Evolutionary conservation across 2,329 filamentous ascomycete species (phyloP).

Genomic region (Fusarium guadeloupense): DNA sequence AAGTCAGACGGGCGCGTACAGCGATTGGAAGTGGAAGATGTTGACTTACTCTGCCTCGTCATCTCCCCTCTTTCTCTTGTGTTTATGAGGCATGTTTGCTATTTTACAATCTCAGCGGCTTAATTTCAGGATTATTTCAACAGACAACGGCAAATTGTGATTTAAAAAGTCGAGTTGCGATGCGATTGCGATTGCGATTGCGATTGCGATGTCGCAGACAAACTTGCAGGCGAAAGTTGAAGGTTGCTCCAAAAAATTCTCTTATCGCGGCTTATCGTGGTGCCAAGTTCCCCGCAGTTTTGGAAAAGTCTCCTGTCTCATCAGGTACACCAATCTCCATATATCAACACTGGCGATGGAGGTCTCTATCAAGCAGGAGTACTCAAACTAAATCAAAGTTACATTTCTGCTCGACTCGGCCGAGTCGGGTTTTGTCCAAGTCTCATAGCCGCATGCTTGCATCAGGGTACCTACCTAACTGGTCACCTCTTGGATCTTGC

Average conservation of each 20-base stretch:
- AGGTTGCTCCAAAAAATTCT: conserved; percentile 39
- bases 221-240: conserved; percentile 8
- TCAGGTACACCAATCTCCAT: not conserved
- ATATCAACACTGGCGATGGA: not conserved
- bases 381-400: not conserved
- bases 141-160: not conserved
- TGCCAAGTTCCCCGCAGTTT: not conserved
- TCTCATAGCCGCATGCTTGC: too few species aligned
- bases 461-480: too few species aligned
- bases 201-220: not conserved
- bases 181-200: not conserved
- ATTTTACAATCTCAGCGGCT: not conserved
- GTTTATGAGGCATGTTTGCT: conserved; percentile 81
- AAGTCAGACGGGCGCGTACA: conserved; percentile 25
- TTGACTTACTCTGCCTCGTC: conserved; percentile 44
- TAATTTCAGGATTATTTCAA: not conserved
- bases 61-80: conserved; percentile 72
- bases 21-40: not conserved
- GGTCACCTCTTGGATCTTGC: not conserved
- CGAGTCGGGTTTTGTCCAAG: too few species aligned
- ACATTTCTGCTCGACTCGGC: not conserved
- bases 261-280: conserved; percentile 37
- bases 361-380: not conserved
- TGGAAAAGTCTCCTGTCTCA: not conserved
- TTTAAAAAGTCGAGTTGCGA: not conserved